phyloP scores from a whole-genome alignment of 345 rosid species.

The Alliaria petiolata region DNA sequence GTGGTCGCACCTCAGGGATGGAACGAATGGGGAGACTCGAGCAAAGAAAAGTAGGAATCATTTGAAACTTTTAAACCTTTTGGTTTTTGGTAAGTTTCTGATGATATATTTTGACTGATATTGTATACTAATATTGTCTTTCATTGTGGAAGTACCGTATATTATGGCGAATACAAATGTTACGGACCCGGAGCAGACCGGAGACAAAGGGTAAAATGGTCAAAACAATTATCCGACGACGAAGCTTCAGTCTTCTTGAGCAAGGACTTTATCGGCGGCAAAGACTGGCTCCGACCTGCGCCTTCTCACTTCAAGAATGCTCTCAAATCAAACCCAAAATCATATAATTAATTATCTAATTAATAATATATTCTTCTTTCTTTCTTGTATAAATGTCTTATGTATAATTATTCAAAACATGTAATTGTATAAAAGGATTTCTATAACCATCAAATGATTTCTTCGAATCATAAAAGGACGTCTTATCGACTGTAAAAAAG shows the following conservation, averaged over 20 bases:
- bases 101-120: not conserved
- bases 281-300: slow-evolving; percentile 49
- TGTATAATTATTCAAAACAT: not conserved
- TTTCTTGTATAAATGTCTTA: not conserved
- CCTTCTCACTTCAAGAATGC: slow-evolving; percentile 45
- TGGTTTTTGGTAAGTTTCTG: not conserved
- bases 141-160: slow-evolving; percentile 37
- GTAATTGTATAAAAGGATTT: not conserved
- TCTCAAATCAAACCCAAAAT: slow-evolving; percentile 1
- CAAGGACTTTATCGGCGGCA: slow-evolving; percentile 49
- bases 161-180: slow-evolving; percentile 57
- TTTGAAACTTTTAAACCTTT: not conserved
- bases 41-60: slow-evolving; percentile 33
- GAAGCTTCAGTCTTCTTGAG: slow-evolving; percentile 49
- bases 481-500: too few species aligned
- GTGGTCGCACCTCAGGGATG: slow-evolving; percentile 56
- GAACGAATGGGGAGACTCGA: slow-evolving; percentile 51
- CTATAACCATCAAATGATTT: not conserved
- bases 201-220: slow-evolving; percentile 48
- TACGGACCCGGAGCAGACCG: slow-evolving; percentile 54
- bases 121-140: not conserved
- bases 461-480: not conserved
- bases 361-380: not conserved
- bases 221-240: slow-evolving; percentile 32
- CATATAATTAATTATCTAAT: not conserved